phyloP scores from a whole-genome alignment of 345 rosid genomes.

The Rhodamnia argentea region DNA sequence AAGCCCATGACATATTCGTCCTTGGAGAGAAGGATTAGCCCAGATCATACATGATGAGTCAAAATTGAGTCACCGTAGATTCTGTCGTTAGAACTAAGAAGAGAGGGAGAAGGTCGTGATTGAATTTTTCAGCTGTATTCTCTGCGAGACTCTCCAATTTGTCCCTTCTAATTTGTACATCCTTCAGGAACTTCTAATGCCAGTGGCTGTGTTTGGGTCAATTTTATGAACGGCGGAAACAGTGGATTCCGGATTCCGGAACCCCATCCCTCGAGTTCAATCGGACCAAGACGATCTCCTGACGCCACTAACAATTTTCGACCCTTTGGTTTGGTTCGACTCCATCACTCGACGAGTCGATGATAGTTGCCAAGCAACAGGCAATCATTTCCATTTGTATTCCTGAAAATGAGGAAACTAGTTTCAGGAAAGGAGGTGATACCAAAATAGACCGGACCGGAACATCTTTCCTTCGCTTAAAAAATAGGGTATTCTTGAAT shows the following conservation, averaged over 20 bases:
- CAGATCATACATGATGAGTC: background rate
- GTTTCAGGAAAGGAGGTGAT: background rate
- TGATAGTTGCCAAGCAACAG: background rate
- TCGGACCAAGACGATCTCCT: background rate
- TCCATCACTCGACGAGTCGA: background rate
- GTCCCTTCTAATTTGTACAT: background rate
- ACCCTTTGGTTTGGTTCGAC: background rate
- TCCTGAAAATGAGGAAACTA: background rate
- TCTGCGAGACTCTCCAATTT: background rate
- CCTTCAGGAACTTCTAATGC: background rate
- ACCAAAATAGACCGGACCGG: background rate
- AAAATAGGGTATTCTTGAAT: background rate
- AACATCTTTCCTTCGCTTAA: background rate
- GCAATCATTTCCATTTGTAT: background rate
- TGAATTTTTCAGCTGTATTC: background rate
- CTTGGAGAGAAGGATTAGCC: background rate
- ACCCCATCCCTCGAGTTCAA: background rate
- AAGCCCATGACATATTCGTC: too few relatives aligned
- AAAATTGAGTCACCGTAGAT: background rate
- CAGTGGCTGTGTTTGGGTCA: background rate
- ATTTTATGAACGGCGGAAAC: background rate
- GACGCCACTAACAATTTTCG: background rate
- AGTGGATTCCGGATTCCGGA: background rate
- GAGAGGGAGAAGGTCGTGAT: background rate
- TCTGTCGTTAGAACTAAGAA: background rate